Evolutionary conservation across 306 rosid species (phyloP), one percentile per base, ranked within the genome.

Genomic region (Biancaea sappan): DNA sequence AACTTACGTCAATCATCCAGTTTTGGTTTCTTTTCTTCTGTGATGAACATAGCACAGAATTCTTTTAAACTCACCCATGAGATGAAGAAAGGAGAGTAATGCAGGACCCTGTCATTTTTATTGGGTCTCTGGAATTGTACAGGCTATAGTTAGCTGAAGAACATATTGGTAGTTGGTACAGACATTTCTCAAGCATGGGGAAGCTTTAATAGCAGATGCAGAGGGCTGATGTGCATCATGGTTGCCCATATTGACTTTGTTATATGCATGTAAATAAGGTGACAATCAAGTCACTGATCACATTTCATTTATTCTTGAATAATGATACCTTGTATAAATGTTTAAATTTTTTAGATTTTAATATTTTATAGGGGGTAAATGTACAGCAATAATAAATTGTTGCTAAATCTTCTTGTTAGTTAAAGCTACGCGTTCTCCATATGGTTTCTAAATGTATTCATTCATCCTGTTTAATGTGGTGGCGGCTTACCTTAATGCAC

Each of bases 61-160:
- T 26, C 73, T 81, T 87, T 71, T 18, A 3, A 3, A 25, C 40
- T 51, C 50, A 19, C 48, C 68, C 66, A 52, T 37, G 73, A 29
- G 61, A 63, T 63, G 72, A 47, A 72, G 68, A 75, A 16, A 25
- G 14, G 29, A 19, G 73, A 62, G 59, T 19, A 53, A 77, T 53
- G 58, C n/a, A 18, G 79, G 80, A 69, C 77, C 86, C 78, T 0
- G 34, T 14, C 72, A 37, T 84, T 69, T 41, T 37, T 60, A 52
- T 78, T 44, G 84, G 92, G 90, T 85, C 84, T 48, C 68, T 81
- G 46, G 84, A 82, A 38, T 9, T 87, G 91, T 87, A 89, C 87
- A 84, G 77, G 66, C 74, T 66, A 53, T 71, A 66, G 89, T 9
- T 18, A 62, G 74, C 74, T 52, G 80, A 77, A 53, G 68, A 69